Percentiles rank a stretch among this genome's conserved stretches.
phyloP scores from a whole-genome alignment of 2,329 filamentous ascomycete species.

The Botrytis cinerea region DNA sequence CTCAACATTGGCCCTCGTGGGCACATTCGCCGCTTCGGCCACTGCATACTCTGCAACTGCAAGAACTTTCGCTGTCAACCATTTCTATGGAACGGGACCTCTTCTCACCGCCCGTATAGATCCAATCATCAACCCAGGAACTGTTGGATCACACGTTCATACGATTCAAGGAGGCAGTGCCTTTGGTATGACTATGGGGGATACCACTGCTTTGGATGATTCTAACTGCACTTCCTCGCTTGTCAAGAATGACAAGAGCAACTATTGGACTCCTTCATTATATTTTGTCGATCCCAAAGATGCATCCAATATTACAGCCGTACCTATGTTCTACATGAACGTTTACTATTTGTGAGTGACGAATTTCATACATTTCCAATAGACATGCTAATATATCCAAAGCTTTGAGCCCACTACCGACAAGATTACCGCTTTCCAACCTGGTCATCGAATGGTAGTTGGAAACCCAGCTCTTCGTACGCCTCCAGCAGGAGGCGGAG shows the following conservation, averaged over 20 bases:
- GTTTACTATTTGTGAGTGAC: slow-evolving; percentile 71
- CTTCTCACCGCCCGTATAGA: slow-evolving; percentile 69
- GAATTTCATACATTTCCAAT: neutral
- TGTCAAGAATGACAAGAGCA: slow-evolving; percentile 80
- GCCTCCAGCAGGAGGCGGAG: slow-evolving; percentile 56
- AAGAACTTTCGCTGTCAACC: slow-evolving; percentile 67
- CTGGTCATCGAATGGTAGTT: slow-evolving; percentile 78
- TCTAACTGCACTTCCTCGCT: slow-evolving; percentile 80
- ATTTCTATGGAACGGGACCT: slow-evolving; percentile 66
- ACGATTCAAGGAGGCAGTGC: slow-evolving; percentile 67
- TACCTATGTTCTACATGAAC: slow-evolving; percentile 67
- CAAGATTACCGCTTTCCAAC: slow-evolving; percentile 70
- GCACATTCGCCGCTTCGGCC: slow-evolving; percentile 31
- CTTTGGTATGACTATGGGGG: slow-evolving; percentile 58
- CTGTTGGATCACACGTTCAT: slow-evolving; percentile 67
- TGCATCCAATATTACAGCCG: slow-evolving; percentile 59
- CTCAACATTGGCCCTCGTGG: slow-evolving; percentile 31
- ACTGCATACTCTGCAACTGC: slow-evolving; percentile 33
- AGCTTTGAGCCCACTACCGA: slow-evolving; percentile 65
- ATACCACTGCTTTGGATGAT: slow-evolving; percentile 53
- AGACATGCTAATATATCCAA: slow-evolving; percentile 37
- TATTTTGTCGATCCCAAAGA: slow-evolving; percentile 72
- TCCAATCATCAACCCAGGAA: slow-evolving; percentile 68
- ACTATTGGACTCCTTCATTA: slow-evolving; percentile 79
- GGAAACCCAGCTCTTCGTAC: slow-evolving; percentile 68